Evolutionary conservation across 495 filamentous ascomycete genomes (phyloP), one percentile per base, ranked within the genome.

Genomic region (Neohortaea acidophila): DNA sequence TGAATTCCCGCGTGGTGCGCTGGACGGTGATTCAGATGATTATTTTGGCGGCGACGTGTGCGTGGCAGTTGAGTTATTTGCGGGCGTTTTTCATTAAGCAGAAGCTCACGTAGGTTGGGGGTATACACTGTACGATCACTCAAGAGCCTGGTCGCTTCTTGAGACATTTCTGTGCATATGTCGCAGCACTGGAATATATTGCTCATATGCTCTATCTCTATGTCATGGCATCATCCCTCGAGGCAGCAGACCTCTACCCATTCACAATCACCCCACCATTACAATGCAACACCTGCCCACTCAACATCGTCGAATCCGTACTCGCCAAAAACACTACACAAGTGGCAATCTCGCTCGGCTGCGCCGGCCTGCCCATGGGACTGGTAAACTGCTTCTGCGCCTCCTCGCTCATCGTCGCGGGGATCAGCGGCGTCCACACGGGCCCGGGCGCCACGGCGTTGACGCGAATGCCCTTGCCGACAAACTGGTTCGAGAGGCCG

Each of bases 51-150:
- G 69, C 79, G 33, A 91, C 89, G 20, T 97, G 89, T 59, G 84
- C 89, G 39, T 97, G 89, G 89, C 89, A 97, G 60, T 68, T 97
- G 22, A 91, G 84, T 10, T 86, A 96, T 59, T 70, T 97, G 38
- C 68, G 89, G 39, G 79, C 82, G 17, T 97, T 97, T 69, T 97
- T 97, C 66, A 97, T 97, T 67, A 97, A 97, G 72, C 89, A 97
- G 66, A 97, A 97, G 67, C 70, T 97, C 54, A 96, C 89, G 32
- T 89, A 47, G 43, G 17, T n/a, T n/a, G n/a, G n/a, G n/a, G n/a
- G n/a, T n/a, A n/a, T n/a, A n/a, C n/a, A n/a, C n/a, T n/a, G n/a
- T n/a, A n/a, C n/a, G n/a, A n/a, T n/a, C n/a, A n/a, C n/a, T n/a
- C n/a, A n/a, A n/a, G n/a, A n/a, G n/a, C n/a, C n/a, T n/a, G n/a